Evolutionary conservation across 768 basidiomycete genomes (phyloP), one percentile per base, ranked within the genome.

Genomic region (Mycena sanguinolenta): DNA sequence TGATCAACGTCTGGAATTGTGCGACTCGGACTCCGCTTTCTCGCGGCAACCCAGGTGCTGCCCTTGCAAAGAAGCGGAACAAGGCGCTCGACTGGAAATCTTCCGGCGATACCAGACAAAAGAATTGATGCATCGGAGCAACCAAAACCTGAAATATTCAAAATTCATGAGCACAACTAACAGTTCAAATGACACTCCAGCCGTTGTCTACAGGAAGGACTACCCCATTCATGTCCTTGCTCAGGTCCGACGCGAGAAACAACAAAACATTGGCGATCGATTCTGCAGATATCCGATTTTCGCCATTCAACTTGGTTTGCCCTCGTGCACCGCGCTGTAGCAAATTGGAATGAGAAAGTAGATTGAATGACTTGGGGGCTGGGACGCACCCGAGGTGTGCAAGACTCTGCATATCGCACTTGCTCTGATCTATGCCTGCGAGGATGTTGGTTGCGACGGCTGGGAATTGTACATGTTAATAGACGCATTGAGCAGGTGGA

Each of bases 161-260:
- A n/a, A n/a, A n/a, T n/a, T n/a, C n/a, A n/a, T 39, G 32, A 39
- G 39, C 39, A 17, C 13, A 12, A 17, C 16, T 39, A 12, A 14
- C 39, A 17, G 5, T 10, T 25, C 10, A 58, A 25, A 58, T 38
- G 23, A 58, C 55, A 23, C 55, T 58, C 55, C 55, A 58, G 23
- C 55, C 55, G 23, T 58, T 58, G 16, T 58, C 55, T 7, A 58
- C 14, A 16, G 55, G 55, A 3, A 58, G 34, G 13, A 58, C 36
- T 13, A 58, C 36, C 17, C 55, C 55, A 7, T 58, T 58, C n/a
- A 58, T 19, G n/a, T 25, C 55, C 23, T 38, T 58, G 55, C 55
- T 58, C 13, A 58, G 55, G 17, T 58, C 55, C 19, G 55, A 58
- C 9, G 14, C 55, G n/a, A 58, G 36, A 36, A 58, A 38, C 13